Evolutionary conservation across 129 eudicot genomes (phyloP), one percentile per base, ranked within the genome.

Genomic region (Chrysanthemum lavandulifolium): DNA sequence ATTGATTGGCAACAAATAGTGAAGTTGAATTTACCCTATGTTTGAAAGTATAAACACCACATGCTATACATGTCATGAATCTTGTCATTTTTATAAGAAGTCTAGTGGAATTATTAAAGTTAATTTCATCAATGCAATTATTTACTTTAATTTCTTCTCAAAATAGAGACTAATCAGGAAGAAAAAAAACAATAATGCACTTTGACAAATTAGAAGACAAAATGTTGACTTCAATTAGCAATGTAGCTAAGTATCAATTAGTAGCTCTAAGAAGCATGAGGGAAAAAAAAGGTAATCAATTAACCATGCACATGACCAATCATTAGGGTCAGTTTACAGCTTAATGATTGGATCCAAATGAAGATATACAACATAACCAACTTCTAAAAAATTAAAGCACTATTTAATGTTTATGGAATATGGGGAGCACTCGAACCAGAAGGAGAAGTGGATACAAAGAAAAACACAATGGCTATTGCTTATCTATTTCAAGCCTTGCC

Each of bases 171-270:
- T 31, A 31, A 31, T 31, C 36, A 31, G 36, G 36, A 31, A 31
- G 36, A 31, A 31, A 31, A 31, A 31, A 31, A 29, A 29, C 33
- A 29, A 29, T 29, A 4, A 31, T 31, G 36, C 36, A 31, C 36
- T 64, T 33, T 19, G 72, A 65, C 65, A 13, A 13, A 64, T 31
- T 27, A 74, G 65, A 74, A 74, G 72, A 65, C 62, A 74, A 74
- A 40, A 75, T 66, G 66, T 65, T 75, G 79, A 75, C 73, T 67
- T 75, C 45, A 57, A 55, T 75, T 54, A 36, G 58, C 52, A 54
- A 5, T 54, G 61, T 16, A 67, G 40, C 29, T 67, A 67, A 67
- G 59, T 52, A 68, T 68, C 27, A 65, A 43, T 65, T 56, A 75
- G 79, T 16, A 67, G 58, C 48, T 75, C 66, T 66, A 66, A 47